Conservation (phyloP, 768 basidiomycete genomes). For the Sporobolomyces phaffii region DNA sequence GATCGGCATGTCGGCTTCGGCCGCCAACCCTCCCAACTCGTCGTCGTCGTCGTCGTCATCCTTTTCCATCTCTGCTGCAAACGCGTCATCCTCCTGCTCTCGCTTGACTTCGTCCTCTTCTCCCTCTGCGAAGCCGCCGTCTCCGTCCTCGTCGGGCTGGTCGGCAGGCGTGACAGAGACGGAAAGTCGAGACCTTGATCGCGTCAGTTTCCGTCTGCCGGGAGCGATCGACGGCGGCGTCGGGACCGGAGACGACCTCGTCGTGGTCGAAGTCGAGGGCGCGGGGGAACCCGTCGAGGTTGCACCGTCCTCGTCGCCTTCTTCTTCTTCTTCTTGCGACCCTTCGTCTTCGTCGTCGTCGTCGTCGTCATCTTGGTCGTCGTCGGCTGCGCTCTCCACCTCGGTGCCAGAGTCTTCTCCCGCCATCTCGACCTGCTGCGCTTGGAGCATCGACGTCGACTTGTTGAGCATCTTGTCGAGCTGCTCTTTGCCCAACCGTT, state of each 20-base stretch:
- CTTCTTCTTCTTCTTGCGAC: constrained; percentile 46
- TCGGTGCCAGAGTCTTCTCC: constrained; percentile 45
- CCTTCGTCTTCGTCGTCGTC: too few relatives aligned
- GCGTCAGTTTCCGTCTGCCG: neutral
- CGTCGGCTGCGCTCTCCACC: constrained; percentile 33
- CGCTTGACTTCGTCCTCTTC: constrained; percentile 47
- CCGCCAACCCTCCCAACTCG: constrained; percentile 47
- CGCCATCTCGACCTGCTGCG: constrained; percentile 67
- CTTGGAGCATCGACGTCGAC: constrained; percentile 75
- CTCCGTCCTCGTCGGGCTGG: constrained; percentile 41
- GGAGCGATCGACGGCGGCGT: neutral
- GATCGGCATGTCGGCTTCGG: constrained; percentile 50
- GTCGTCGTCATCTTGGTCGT: constrained; percentile 46
- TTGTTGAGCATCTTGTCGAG: constrained; percentile 84
- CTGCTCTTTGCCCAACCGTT: constrained; percentile 71
- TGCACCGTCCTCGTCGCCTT: constrained; percentile 40
- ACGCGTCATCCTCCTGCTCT: constrained; percentile 48
- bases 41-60: constrained; percentile 45
- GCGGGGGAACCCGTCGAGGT: neutral
- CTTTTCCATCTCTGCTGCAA: constrained; percentile 49
- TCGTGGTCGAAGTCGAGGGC: neutral
- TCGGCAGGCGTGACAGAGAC: constrained; percentile 25
- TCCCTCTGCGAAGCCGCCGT: constrained; percentile 40
- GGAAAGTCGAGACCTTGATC: constrained; percentile 16
- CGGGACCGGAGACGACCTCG: constrained; percentile 3